Evolutionary conservation across 768 basidiomycete species (phyloP), one percentile per base, ranked within the genome.

Genomic region (Paxillus ammoniavirescens): DNA sequence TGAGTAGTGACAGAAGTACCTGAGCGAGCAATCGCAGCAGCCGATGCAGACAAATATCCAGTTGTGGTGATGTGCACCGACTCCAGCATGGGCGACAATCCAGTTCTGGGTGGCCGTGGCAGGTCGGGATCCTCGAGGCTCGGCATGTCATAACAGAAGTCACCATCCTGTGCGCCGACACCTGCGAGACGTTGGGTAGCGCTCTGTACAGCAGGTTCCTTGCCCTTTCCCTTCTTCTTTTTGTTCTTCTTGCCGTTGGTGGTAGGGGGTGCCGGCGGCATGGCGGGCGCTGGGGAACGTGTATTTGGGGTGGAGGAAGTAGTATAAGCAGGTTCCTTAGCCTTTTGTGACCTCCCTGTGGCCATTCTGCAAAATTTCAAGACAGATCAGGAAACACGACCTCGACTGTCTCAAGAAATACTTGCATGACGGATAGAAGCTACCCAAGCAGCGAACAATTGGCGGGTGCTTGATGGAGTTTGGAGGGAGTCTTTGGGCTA

Each of bases 41-140:
- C 65, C 17, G 73, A 72, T 15, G 73, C 68, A 18, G 73, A 69
- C 14, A 76, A 68, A 35, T 75, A 73, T 38, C 76, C 77, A 8
- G 75, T 80, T 8, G 79, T 75, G 47, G 76, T 74, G 18, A 75
- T 73, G 47, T 73, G 76, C 14, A 78, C 75, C 4, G 78, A 77
- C 55, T 80, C 79, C 40, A 80, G 72, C 36, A 74, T 74, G 14
- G 78, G 76, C 6, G 79, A 72, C n/a, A 77, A 69, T 8, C 75
- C 73, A 23, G 71, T 72, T 30, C 44, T 54, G 47, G 61, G 58
- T 30, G 63, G 62, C 15, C 59, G 9, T 15, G 56, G 54, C 52
- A 58, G 36, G 53, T 53, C 40, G 15, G 56, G 49, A 47, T 56
- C 66, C 44, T 68, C 62, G 33, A 69, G 61, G 54, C 61, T 44